Conservation (phyloP, 805 yeast species). For the Candida ovalis region DNA sequence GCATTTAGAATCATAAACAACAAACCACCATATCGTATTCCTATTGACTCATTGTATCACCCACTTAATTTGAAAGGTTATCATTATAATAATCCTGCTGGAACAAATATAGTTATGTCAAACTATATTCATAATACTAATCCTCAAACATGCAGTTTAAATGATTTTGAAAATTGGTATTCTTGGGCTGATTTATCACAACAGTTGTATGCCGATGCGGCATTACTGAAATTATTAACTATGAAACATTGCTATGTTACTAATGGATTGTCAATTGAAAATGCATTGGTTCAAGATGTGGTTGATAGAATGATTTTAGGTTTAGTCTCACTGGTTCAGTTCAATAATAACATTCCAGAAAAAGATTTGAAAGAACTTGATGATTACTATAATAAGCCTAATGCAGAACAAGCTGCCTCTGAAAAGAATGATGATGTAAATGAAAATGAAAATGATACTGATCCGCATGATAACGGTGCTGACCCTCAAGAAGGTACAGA, state of each 20-base stretch:
- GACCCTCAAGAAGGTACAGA: no score
- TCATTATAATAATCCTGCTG: conserved; percentile 24
- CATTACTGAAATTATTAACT: conserved; percentile 35
- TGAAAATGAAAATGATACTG: conserved; percentile 2
- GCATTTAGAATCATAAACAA: conserved; percentile 26
- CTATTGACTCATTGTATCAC: conserved; percentile 26
- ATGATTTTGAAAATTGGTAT: conserved; percentile 29
- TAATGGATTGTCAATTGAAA: conserved; percentile 24
- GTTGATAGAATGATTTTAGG: conserved; percentile 30
- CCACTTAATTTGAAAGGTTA: conserved; percentile 26
- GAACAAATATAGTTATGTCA: conserved; percentile 20
- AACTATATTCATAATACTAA: conserved; percentile 24
- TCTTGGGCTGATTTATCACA: conserved; percentile 36
- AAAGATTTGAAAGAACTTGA: conserved; percentile 17
- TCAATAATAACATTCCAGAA: conserved; percentile 13
- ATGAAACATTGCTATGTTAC: conserved; percentile 23
- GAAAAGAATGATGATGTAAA: conserved; percentile 3
- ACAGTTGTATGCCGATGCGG: conserved; percentile 36
- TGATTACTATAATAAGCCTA: conserved; percentile 13
- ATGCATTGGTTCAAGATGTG: conserved; percentile 28
- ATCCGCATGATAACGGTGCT: not conserved
- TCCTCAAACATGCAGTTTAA: conserved; percentile 17
- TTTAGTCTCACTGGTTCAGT: conserved; percentile 22
- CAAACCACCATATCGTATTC: conserved; percentile 29
- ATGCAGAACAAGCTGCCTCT: not conserved